Base-by-base conservation (phyloP, 2,329 filamentous ascomycete genomes). In the Colletotrichum scovillei region DNA sequence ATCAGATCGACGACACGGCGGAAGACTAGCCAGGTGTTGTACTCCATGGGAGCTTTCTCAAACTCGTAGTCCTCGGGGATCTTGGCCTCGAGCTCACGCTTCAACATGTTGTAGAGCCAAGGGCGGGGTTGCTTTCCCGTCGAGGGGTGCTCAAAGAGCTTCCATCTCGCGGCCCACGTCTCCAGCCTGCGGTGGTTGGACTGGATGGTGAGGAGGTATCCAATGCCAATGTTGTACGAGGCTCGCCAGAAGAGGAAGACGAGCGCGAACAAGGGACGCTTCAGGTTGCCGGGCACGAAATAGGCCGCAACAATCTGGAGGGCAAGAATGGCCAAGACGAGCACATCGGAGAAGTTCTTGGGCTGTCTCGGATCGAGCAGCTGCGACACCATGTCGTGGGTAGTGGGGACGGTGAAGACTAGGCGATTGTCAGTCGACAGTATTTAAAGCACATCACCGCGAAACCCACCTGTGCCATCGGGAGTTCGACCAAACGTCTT, bases 331-430 rank as follows among this genome's bases (percentile, higher is more conserved):
- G 88, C 88, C 70, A 99, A 88, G 76, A 99, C 95, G 72, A 93
- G 80, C 71, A 91, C 84, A 83, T 99, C 97, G 74, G 95, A 97
- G 52, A 97, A 82, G 81, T 98, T 98, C 88, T 99, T 99, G 66
- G 97, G 95, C 81, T 98, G 93, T 77, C 93, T 94, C 64, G 97
- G 97, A 78, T 97, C 97, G 78, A 99, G 91, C 68, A 99, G 90
- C 85, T 98, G 97, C 64, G 96, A 97, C 78, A 99, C 96, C 97
- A 99, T 98, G 85, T 99, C 97, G 87, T 98, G 95, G 69, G 97
- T 99, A 75, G 95, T 92, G 60, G 97, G 97, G 67, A 99, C 97
- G 72, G 95, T 93, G 81, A 99, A 99, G 79, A 98, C 97, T 98
- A 79, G 60, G 53, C 60, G 38, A 35, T 67, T 46, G 28, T 62